Base-by-base conservation (phyloP, 257 asterid species). In the Ocimum tenuiflorum region DNA sequence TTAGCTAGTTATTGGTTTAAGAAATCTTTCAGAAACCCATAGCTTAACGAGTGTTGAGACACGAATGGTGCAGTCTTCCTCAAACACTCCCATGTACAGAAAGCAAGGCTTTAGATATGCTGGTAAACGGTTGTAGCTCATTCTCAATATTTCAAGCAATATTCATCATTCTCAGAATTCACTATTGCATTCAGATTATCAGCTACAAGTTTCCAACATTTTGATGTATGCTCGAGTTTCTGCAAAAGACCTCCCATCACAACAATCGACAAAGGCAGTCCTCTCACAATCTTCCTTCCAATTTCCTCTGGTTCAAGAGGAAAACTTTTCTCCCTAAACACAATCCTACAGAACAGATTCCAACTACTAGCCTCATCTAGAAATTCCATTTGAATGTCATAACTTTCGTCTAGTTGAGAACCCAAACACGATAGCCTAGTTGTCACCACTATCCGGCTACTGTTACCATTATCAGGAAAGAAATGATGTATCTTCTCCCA, bases 51-150 rank as follows among this genome's bases (percentile, higher is more conserved):
- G 18, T 4, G 9, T 43, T 4, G 49, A 43, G 19, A 43, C 47
- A 41, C 47, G 47, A 41, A 41, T n/a, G 12, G 47, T 5, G 12
- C 47, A 0, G 7, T 68, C 50, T 29, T 68, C 73, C 13, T 27
- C 12, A 36, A 56, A 68, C 46, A 17, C 47, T 22, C 61, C 71
- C 52, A 65, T 23, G 9, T 65, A 65, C 0, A 65, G 62, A 4
- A 31, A 31, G 6, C 36, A 31, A 31, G 36, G 36, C 17, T 65
- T 65, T 9, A 65, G 42, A 7, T 65, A 49, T 7, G 39, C 39
- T 8, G 54, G 33, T 2, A 63, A 63, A 18, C 7, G 61, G n/a
- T 1, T 33, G 14, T 22, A 65, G 22, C 62, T 65, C 15, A 36
- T 7, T 1, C 48, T 35, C 33, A 65, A 7, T 65, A 65, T 22